phyloP scores from a whole-genome alignment of 345 rosid genomes.

The Hirschfeldia incana region DNA sequence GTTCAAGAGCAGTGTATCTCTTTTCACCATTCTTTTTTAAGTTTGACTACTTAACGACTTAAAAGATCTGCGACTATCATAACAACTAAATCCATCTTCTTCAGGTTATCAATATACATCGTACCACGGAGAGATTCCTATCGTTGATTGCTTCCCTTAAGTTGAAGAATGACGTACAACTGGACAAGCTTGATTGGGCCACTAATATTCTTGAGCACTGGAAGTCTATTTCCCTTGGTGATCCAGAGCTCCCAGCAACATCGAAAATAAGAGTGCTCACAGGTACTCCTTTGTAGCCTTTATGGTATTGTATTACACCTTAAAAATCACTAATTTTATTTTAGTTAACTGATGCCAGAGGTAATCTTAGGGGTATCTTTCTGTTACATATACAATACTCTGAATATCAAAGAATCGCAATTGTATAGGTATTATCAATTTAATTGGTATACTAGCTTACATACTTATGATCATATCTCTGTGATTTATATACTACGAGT shows the following conservation, averaged over 20 bases:
- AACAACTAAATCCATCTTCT: conserved; percentile 25
- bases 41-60: conserved; percentile 2
- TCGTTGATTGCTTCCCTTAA: conserved; percentile 61
- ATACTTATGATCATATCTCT: background rate
- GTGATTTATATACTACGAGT: background rate
- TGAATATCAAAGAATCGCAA: background rate
- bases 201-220: conserved; percentile 49
- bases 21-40: conserved; percentile 12
- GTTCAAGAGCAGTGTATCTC: conserved; percentile 18
- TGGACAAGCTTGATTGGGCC: conserved; percentile 51
- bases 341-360: background rate
- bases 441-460: background rate
- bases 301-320: background rate
- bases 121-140: conserved; percentile 54
- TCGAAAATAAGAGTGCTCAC: conserved; percentile 65
- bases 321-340: background rate
- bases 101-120: conserved; percentile 73
- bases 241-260: conserved; percentile 38
- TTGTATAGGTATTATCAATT: background rate
- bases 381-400: background rate
- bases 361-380: background rate
- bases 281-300: conserved; percentile 48
- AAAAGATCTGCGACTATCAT: conserved; percentile 5
- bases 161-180: conserved; percentile 41
- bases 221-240: conserved; percentile 31